Base-by-base conservation (phyloP, 2,329 filamentous ascomycete species). In the Lanzia echinophila region DNA sequence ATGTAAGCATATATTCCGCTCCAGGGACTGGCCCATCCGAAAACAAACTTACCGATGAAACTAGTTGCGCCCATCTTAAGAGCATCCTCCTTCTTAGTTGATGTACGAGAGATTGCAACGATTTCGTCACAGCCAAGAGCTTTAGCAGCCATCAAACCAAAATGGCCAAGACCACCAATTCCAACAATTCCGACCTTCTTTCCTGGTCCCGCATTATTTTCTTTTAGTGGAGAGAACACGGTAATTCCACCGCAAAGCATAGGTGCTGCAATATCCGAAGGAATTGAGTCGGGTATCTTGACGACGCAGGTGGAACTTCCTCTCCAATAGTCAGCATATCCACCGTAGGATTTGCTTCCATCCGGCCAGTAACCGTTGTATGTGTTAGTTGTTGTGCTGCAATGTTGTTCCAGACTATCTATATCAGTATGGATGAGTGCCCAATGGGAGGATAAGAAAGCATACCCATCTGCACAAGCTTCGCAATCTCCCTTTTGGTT, bases 171-270 rank as follows among this genome's bases (percentile, higher is more conserved):
- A 0, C 87, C 82, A 42, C 84, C 75, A 45, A 84, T 72, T 43
- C 79, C 82, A 15, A 89, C 73, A 50, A 92, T 79, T 0, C 82
- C 87, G 0, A 92, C 84, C 3, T 71, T 75, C 68, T 87, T 88
- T 4, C 87, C 87, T 0, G 84, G 83, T 0, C 87, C 87, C 33
- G 81, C 77, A 1, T 80, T 81, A 34, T 87, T 82, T 28, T 84
- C 77, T 47, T 78, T 77, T 15, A 94, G 70, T 0, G 88, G 88
- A 4, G 79, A 79, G 66, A 80, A 94, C 0, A 85, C 79, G 0
- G 88, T 94, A 50, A 92, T 77, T 1, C 89, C 88, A 1, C 83
- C 88, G 65, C 88, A 92, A 28, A 92, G 75, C 73, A 94, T 82
- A 1, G 88, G 87, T 1, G 87, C 79, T 0, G 75, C 77, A 1